Base-by-base conservation (phyloP, 495 filamentous ascomycete species). In the Penicillium cosmopolitanum region DNA sequence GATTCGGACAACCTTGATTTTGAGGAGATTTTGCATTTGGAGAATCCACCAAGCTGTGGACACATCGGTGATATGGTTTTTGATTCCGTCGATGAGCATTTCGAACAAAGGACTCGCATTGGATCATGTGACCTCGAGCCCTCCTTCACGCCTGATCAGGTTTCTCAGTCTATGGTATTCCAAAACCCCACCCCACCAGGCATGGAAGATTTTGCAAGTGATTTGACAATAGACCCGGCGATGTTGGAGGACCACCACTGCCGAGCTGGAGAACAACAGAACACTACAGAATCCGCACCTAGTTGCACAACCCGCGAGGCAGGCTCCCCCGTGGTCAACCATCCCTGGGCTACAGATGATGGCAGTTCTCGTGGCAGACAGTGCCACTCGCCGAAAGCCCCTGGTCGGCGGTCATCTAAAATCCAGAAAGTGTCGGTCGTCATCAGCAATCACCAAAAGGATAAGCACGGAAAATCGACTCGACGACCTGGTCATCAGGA, bases 181-280 rank as follows among this genome's bases (percentile, higher is more conserved):
- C n/a, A 12, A 44, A 12, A 1, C n/a, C 4, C 42, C 3, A n/a
- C 42, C n/a, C n/a, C 42, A 44, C 3, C 42, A 44, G 42, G n/a
- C 0, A 12, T n/a, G n/a, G 42, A n/a, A n/a, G 16, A 44, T 44
- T 44, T n/a, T 4, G 13, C 42, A 44, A 44, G 42, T 44, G 42
- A 44, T 44, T n/a, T n/a, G 42, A 19, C 42, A 13, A 54, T 62
- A 16, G 60, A 57, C 44, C 55, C 60, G 3, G 21, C 50, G 33
- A 51, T 62, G 5, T 42, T 62, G 11, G 33, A 23, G 18, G 42
- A 57, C 8, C 21, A 40, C 44, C 18, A 15, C 25, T 53, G 13
- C 16, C 59, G 16, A 16, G 38, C 8, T 48, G 5, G 2, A 40
- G 33, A 56, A 31, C 59, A 50, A 3, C 46, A 8, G 36, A 1